phyloP scores from a whole-genome alignment of 441 rosid species.

The Rhodomyrtus psidioides region DNA sequence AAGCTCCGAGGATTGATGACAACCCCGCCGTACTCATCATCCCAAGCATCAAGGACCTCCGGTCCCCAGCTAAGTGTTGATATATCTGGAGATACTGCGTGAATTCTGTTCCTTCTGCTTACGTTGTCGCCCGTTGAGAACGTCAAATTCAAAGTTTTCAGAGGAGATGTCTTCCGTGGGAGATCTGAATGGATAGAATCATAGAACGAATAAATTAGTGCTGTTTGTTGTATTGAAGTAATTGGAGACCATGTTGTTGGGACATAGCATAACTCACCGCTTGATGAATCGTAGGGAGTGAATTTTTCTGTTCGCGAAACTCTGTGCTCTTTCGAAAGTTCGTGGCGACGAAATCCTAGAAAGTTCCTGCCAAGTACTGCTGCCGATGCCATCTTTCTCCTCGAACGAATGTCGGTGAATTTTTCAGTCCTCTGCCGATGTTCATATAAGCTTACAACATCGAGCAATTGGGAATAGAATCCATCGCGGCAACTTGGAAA shows the following conservation, averaged over 20 bases:
- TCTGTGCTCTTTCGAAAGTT: not conserved
- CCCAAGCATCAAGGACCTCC: slow-evolving; percentile 23
- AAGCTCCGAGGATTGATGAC: slow-evolving; percentile 17
- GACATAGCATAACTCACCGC: not conserved
- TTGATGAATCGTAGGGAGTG: not conserved
- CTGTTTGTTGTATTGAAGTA: not conserved
- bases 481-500: not conserved
- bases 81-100: slow-evolving; percentile 20
- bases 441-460: not conserved
- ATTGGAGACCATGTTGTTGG: not conserved
- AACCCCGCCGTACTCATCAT: slow-evolving; percentile 34
- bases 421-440: not conserved
- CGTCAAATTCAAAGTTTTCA: not conserved
- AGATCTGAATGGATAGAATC: not conserved
- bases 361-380: not conserved
- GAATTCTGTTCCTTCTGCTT: not conserved
- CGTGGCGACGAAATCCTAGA: not conserved
- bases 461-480: not conserved
- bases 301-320: not conserved
- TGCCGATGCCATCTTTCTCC: not conserved
- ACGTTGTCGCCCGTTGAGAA: not conserved
- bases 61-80: slow-evolving; percentile 9
- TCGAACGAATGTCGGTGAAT: not conserved
- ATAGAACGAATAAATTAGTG: not conserved
- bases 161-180: not conserved